Percentiles rank a stretch among this genome's conserved stretches.
Conservation (phyloP, 164 flowering plant species). For the Chloranthus sessilifolius region DNA sequence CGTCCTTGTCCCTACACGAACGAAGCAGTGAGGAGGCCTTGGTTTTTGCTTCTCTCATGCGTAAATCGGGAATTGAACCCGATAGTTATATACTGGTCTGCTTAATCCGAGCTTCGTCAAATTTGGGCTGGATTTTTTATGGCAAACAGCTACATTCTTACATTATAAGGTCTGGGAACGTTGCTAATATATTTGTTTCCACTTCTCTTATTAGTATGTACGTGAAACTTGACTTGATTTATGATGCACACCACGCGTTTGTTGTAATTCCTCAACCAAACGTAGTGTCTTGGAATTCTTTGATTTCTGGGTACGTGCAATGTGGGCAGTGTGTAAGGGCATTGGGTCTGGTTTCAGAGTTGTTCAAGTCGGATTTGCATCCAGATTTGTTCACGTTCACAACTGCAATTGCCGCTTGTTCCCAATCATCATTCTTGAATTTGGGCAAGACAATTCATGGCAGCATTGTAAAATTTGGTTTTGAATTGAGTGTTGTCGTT, state of each 20-base stretch:
- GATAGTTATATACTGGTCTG: slow-evolving; percentile 31
- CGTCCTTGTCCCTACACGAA: slow-evolving; percentile 9
- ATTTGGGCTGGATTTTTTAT: slow-evolving; percentile 19
- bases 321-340: slow-evolving; percentile 35
- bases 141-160: slow-evolving; percentile 46
- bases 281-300: slow-evolving; percentile 61
- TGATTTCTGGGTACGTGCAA: slow-evolving; percentile 52
- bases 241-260: slow-evolving; percentile 46
- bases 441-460: slow-evolving; percentile 49
- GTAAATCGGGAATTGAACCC: slow-evolving; percentile 19
- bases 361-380: slow-evolving; percentile 28
- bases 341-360: slow-evolving; percentile 32
- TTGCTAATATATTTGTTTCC: slow-evolving; percentile 32
- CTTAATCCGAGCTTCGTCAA: slow-evolving; percentile 30
- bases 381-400: slow-evolving; percentile 46
- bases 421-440: slow-evolving; percentile 24
- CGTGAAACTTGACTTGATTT: slow-evolving; percentile 19
- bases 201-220: slow-evolving; percentile 40
- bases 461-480: slow-evolving; percentile 38
- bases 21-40: slow-evolving; percentile 11
- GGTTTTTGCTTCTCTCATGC: slow-evolving; percentile 17
- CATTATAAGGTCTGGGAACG: slow-evolving; percentile 39
- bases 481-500: slow-evolving; percentile 28
- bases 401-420: slow-evolving; percentile 47
- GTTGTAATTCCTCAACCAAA: slow-evolving; percentile 53